Evolutionary conservation across 129 eudicot species (phyloP), one percentile per base, ranked within the genome.

Genomic region (Saussurea involucrata): DNA sequence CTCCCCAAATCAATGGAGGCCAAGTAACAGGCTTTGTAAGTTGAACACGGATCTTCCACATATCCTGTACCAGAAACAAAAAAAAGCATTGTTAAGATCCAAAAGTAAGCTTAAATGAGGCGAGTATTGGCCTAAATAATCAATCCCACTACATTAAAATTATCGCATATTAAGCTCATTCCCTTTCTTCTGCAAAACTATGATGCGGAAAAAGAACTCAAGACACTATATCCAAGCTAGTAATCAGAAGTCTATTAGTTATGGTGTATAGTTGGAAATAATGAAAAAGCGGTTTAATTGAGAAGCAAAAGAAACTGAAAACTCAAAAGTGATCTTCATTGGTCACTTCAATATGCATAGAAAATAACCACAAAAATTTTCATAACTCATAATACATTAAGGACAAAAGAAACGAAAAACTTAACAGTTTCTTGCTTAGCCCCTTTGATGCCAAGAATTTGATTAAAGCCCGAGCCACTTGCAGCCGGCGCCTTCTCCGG

Each of bases 1-100:
- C 96, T 80, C 98, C 98, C 98, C 98, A 95, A 34, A 95, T 73
- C 76, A 95, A 80, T n/a, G 97, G 98, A 81, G 98, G 98, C 97
- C 98, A 92, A 27, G 98, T 92, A 53, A 95, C 97, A 6, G 97
- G 97, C 84, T 95, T 95, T 18, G 90, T 92, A 55, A 95, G 97
- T 82, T 95, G 98, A 82, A 95, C 87, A 24, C 97, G 97, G 32
- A 95, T 92, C 85, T 95, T 95, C 98, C 98, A 92, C 24, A 78
- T 95, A 85, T 95, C 77, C 98, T 95, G 89, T 67, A 67, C 13
- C 76, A 36, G 24, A 13, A 1, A 67, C 11, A 71, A 25, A 27
- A 71, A 75, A 53, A 72, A 72, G 11, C 15, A 17, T 20, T 24
- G 3, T 72, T 65, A 33, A 79, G 31, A 72, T 17, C 61, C 58